These are phyloP conservation scores for Crucibulum parvulum DNA, from an alignment of 1,284 basidiomycete genomes.

Conservation along the genomic window DNA sequence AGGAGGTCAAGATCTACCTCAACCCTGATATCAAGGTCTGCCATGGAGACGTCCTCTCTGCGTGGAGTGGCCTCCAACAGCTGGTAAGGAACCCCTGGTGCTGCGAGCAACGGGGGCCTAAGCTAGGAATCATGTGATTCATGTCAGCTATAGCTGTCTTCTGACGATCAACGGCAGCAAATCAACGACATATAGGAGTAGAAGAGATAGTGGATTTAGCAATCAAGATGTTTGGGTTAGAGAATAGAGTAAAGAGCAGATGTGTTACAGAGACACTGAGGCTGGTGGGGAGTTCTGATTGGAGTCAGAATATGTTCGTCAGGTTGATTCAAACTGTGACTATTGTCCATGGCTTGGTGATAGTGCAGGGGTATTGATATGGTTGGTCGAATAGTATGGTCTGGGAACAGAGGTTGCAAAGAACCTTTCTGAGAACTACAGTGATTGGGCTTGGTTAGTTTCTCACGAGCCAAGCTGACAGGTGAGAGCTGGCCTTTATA, in stretches of 20 bases:
- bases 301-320: conserved; percentile 98
- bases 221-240: conserved; percentile 78
- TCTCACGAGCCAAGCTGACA: conserved; percentile 82
- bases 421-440: conserved; percentile 93
- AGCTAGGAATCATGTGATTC: too few species aligned
- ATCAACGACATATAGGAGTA: conserved; percentile 98
- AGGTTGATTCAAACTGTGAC: conserved; percentile 88
- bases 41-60: too few species aligned
- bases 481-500: conserved; percentile 87
- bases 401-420: conserved; percentile 92
- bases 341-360: conserved; percentile 7
- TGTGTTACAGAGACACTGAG: conserved; percentile 87
- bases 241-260: conserved; percentile 59
- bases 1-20: too few species aligned
- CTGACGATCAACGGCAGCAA: conserved; percentile 98
- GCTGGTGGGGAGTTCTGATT: conserved; percentile 93
- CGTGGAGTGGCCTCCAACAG: too few species aligned
- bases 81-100: too few species aligned
- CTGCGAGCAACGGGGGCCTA: too few species aligned
- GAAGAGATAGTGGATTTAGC: conserved; percentile 94
- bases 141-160: conserved; percentile 83
- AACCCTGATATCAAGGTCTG: too few species aligned
- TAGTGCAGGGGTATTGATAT: conserved; percentile 4
- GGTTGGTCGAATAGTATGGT: conserved; percentile 64
- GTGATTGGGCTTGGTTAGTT: conserved; percentile 96